Evolutionary conservation across 352 stramenopile genomes (phyloP).

Genomic region (Blastocystis sp.): DNA sequence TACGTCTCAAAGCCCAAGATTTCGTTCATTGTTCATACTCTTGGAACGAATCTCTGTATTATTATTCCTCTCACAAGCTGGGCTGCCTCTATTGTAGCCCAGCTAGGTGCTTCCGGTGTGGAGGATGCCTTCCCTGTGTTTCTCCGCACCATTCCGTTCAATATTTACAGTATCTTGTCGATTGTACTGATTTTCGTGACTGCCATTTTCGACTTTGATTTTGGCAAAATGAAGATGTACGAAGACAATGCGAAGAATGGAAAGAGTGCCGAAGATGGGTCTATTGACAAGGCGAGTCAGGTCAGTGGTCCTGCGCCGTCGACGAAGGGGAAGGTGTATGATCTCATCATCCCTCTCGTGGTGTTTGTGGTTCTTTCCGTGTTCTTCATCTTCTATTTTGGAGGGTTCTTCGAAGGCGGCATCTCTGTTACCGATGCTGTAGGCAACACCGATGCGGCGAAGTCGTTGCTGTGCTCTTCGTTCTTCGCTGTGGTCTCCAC

Average conservation of each 20-base stretch:
- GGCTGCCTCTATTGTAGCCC: constrained; percentile 41
- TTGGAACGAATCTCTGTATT: constrained; percentile 56
- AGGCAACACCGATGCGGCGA: constrained; percentile 49
- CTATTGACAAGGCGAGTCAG: background rate
- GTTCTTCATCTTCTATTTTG: constrained; percentile 71
- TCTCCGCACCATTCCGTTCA: constrained; percentile 31
- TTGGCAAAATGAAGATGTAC: constrained; percentile 54
- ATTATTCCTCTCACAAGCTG: constrained; percentile 46
- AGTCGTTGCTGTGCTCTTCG: constrained; percentile 62
- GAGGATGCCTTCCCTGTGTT: constrained; percentile 45
- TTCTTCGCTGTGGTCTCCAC: constrained; percentile 63
- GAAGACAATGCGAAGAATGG: constrained; percentile 50
- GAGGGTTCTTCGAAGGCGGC: constrained; percentile 14
- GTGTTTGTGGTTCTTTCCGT: constrained; percentile 81
- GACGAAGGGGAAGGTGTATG: constrained; percentile 68
- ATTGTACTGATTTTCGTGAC: constrained; percentile 35
- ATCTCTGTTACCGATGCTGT: constrained; percentile 46
- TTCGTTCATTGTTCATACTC: constrained; percentile 40
- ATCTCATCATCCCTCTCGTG: constrained; percentile 79
- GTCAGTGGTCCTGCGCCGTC: background rate
- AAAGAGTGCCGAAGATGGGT: background rate
- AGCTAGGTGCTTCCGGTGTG: background rate
- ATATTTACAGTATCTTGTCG: constrained; percentile 43
- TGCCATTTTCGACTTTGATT: constrained; percentile 22
- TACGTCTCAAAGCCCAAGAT: constrained; percentile 48